Conservation (phyloP, 164 flowering plant species). For the Berberis thunbergii region DNA sequence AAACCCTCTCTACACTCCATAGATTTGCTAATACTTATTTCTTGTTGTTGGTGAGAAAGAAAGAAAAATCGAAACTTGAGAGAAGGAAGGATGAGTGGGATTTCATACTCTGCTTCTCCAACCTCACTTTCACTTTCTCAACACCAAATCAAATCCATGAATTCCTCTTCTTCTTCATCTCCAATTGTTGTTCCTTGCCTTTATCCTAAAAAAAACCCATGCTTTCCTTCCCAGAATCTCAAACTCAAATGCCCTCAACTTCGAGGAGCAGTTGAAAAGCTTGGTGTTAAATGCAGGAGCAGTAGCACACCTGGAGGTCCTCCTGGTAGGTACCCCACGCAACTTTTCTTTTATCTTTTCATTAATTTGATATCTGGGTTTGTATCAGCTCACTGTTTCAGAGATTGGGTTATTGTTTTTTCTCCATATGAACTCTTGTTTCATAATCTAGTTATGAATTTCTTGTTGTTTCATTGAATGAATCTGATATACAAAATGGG, state of each 20-base stretch:
- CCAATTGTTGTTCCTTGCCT: slow-evolving; percentile 1
- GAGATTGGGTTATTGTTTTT: not conserved
- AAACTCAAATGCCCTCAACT: slow-evolving; percentile 1
- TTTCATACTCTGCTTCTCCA: slow-evolving; percentile 4
- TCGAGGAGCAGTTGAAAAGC: slow-evolving; percentile 1
- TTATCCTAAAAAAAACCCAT: not conserved
- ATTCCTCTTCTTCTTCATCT: slow-evolving; percentile 2
- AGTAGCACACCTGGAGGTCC: slow-evolving; percentile 5
- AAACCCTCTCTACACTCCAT: too few relatives aligned
- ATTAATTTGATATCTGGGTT: not conserved
- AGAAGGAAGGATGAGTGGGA: not conserved
- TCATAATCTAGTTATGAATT: not conserved
- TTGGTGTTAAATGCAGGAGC: slow-evolving; percentile 6
- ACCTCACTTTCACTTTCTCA: not conserved
- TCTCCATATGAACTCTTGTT: not conserved
- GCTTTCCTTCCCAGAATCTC: not conserved
- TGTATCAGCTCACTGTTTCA: not conserved
- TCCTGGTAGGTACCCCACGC: slow-evolving; percentile 4
- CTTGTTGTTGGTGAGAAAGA: too few relatives aligned
- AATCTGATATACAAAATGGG: not conserved
- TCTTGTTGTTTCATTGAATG: not conserved
- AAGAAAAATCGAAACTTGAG: too few relatives aligned
- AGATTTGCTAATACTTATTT: too few relatives aligned
- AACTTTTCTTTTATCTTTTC: slow-evolving; percentile 1
- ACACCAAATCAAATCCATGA: slow-evolving; percentile 2